Base-by-base conservation (phyloP, 2,329 filamentous ascomycete genomes). In the Neonectria magnoliae region DNA sequence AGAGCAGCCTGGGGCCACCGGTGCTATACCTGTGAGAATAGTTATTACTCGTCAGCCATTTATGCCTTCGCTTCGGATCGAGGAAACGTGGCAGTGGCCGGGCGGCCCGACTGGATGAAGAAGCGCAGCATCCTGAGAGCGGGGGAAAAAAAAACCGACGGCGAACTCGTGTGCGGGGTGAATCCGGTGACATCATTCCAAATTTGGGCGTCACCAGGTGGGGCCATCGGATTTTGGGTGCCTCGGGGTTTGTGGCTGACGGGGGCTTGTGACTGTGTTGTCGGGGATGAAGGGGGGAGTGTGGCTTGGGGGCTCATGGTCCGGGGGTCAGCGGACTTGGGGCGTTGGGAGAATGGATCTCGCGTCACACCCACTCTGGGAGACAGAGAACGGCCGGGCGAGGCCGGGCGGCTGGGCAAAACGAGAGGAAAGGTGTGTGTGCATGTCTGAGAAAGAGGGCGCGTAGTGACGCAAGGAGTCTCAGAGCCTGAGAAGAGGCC, bases 201-300 rank as follows among this genome's bases (percentile, higher is more conserved):
- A 6, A 18, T 20, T 14, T 36, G 31, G 42, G 58, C 56, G 61
- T 64, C 52, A 64, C 60, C 33, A 33, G 54, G 55, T 31, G 55
- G 31, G 60, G 45, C 20, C 16, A 16, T 18, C 38, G n/a, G 38
- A n/a, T 9, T 20, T 38, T 36, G 22, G 38, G n/a, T 42, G 38
- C 38, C 42, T 42, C 18, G 36, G 48, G 10, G 6, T 38, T 38
- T 54, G 55, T 64, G 61, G 61, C 61, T 64, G 57, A 55, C 57
- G 42, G 51, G 57, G 61, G 61, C 56, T 60, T 58, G 51, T 64
- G 61, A 64, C 61, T 59, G 25, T 31, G 53, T 25, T 27, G 18
- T 33, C 36, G 45, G 50, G 50, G 42, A 31, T 60, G 48, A 42
- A 31, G 47, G 59, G 53, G 14, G 54, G 16, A 42, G 25, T 60